A percentile compares a stretch with the other conserved stretches of the same genome.
Conservation (phyloP, 805 yeast genomes). For the Saccharomycopsis lassenensis region DNA sequence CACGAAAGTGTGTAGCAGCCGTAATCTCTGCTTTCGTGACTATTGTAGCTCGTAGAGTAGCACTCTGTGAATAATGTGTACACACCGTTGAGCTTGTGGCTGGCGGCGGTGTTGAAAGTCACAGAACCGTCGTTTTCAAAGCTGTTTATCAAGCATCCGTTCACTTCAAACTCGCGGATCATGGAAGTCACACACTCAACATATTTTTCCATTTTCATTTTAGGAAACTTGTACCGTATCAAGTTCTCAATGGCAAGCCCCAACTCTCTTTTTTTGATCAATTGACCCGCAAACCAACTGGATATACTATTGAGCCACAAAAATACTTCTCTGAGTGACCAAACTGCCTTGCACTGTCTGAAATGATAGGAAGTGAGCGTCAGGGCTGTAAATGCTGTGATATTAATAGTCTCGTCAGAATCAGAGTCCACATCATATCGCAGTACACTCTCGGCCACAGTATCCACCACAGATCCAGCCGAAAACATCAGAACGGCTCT, state of each 20-base stretch:
- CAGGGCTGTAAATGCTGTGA: constrained; percentile 3
- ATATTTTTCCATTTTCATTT: neutral
- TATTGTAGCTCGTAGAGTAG: constrained; percentile 5
- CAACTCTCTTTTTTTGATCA: constrained; percentile 10
- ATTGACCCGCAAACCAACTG: constrained; percentile 11
- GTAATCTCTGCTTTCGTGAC: neutral
- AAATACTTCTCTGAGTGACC: constrained; percentile 11
- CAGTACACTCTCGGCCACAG: neutral
- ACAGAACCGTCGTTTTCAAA: constrained; percentile 4
- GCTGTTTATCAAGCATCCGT: neutral
- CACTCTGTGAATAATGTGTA: constrained; percentile 6
- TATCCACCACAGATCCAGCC: constrained; percentile 4
- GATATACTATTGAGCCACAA: constrained; percentile 12
- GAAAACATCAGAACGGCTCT: constrained; percentile 3
- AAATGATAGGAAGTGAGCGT: constrained; percentile 9
- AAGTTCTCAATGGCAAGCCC: constrained; percentile 5
- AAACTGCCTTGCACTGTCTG: constrained; percentile 9
- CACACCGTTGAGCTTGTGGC: constrained; percentile 7
- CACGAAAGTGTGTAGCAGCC: constrained; percentile 11
- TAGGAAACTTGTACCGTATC: constrained; percentile 5
- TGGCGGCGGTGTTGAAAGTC: neutral
- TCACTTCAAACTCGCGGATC: constrained; percentile 1
- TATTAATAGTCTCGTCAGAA: constrained; percentile 9
- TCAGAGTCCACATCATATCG: constrained; percentile 1
- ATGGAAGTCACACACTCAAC: constrained; percentile 3